phyloP scores from a whole-genome alignment of 139 green algal genomes.

The Chlamydomonas incerta region DNA sequence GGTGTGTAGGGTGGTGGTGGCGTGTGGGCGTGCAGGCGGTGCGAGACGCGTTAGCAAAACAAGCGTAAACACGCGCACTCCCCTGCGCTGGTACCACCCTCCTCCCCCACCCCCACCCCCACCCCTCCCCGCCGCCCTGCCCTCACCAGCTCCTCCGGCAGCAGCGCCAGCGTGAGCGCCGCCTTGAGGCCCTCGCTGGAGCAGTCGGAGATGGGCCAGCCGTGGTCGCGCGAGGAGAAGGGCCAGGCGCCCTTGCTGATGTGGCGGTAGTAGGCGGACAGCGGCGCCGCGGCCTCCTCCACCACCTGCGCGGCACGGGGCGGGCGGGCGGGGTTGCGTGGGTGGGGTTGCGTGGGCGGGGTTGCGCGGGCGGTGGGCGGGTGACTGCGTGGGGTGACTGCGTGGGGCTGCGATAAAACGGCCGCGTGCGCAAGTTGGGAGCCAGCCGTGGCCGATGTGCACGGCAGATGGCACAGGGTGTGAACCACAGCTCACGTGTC shows the following conservation, averaged over 20 bases:
- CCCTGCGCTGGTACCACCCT: neutral
- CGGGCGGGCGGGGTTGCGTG: neutral
- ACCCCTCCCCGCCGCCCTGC: neutral
- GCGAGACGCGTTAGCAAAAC: no score
- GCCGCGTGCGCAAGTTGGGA: no score
- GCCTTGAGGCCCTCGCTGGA: constrained; percentile 89
- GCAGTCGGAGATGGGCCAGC: constrained; percentile 99
- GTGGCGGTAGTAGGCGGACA: constrained; percentile 92
- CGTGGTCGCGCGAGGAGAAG: constrained; percentile 95
- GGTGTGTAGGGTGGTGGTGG: no score
- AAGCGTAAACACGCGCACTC: no score
- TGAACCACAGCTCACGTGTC: no score
- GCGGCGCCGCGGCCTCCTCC: constrained; percentile 65
- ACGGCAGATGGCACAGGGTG: no score
- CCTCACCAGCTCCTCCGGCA: constrained; percentile 28
- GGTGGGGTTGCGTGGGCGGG: neutral
- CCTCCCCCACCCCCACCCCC: no score
- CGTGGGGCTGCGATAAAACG: no score
- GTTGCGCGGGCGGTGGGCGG: no score
- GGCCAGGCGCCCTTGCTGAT: constrained; percentile 97
- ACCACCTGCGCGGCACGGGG: constrained; percentile 65
- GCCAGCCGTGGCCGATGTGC: no score
- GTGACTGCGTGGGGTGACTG: no score
- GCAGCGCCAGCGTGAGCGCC: constrained; percentile 70
- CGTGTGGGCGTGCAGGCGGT: no score